Conservation (phyloP, 2,329 filamentous ascomycete species). For the Fusarium penzigii region DNA sequence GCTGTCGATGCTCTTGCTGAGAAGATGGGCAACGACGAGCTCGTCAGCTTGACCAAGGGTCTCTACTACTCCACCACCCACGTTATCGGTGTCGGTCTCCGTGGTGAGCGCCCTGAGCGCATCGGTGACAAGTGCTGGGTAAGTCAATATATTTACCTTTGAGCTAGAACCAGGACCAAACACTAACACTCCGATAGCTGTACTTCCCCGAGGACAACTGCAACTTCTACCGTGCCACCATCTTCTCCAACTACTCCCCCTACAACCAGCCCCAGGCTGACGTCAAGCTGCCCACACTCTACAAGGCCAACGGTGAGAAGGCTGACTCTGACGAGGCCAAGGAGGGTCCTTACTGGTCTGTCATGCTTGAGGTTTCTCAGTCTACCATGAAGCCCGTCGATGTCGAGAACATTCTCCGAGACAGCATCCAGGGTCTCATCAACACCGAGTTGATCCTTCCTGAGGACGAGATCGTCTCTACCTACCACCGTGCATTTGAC, state of each 20-base stretch:
- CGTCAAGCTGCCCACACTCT: conserved; percentile 82
- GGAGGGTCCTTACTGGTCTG: conserved; percentile 97
- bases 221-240: conserved; percentile 98
- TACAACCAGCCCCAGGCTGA: conserved; percentile 90
- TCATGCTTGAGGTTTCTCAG: conserved; percentile 98
- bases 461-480: conserved; percentile 92
- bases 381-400: conserved; percentile 94
- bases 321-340: conserved; percentile 70
- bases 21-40: conserved; percentile 83
- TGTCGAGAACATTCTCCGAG: conserved; percentile 77
- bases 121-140: conserved; percentile 99
- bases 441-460: conserved; percentile 97
- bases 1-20: conserved; percentile 86
- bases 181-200: conserved; percentile 49
- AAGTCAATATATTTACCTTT: conserved; percentile 33
- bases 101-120: conserved; percentile 86
- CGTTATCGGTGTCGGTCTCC: conserved; percentile 93
- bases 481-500: conserved; percentile 96
- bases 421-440: conserved; percentile 93
- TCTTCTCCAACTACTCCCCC: conserved; percentile 99
- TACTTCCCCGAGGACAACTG: conserved; percentile 99
- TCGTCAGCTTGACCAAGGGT: conserved; percentile 80
- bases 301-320: conserved; percentile 84
- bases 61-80: conserved; percentile 97
- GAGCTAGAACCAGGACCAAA: too few relatives aligned